Conservation (phyloP, 139 green algal genomes). For the Coelastrella sp. region DNA sequence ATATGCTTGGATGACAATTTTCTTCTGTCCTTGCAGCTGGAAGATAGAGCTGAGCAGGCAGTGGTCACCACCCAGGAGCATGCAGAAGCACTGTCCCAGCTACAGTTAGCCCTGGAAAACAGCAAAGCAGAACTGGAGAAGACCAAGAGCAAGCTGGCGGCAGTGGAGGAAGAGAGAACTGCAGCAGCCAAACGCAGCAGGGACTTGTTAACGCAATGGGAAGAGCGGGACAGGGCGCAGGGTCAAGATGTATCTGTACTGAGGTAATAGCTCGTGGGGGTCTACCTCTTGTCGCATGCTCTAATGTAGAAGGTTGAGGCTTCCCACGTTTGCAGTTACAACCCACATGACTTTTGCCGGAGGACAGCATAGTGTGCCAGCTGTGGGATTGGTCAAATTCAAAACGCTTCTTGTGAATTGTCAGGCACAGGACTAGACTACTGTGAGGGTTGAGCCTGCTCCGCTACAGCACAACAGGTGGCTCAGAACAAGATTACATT, state of each 20-base stretch:
- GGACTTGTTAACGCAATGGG: slow-evolving; percentile 22
- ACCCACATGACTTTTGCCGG: no score
- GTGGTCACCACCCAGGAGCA: slow-evolving; percentile 2
- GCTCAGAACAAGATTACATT: no score
- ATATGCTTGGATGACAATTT: background rate
- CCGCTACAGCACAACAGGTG: no score
- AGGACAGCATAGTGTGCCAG: no score
- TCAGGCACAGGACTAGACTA: no score
- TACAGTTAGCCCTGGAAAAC: slow-evolving; percentile 19
- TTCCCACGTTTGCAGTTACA: no score
- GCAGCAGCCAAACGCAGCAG: slow-evolving; percentile 32
- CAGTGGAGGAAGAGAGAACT: slow-evolving; percentile 7
- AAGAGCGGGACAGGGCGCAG: slow-evolving; percentile 10
- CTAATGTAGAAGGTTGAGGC: no score
- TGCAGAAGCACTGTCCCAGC: background rate
- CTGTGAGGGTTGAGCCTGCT: no score
- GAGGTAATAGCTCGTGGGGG: background rate
- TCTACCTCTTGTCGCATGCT: no score
- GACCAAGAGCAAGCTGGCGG: background rate
- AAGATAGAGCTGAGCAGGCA: background rate
- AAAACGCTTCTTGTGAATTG: no score
- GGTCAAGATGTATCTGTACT: slow-evolving; percentile 13
- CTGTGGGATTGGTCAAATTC: no score
- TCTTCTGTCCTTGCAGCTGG: slow-evolving; percentile 16
- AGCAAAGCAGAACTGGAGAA: background rate